Evolutionary conservation across 179 eudicot genomes (phyloP).

Genomic region (Silene vulgaris): DNA sequence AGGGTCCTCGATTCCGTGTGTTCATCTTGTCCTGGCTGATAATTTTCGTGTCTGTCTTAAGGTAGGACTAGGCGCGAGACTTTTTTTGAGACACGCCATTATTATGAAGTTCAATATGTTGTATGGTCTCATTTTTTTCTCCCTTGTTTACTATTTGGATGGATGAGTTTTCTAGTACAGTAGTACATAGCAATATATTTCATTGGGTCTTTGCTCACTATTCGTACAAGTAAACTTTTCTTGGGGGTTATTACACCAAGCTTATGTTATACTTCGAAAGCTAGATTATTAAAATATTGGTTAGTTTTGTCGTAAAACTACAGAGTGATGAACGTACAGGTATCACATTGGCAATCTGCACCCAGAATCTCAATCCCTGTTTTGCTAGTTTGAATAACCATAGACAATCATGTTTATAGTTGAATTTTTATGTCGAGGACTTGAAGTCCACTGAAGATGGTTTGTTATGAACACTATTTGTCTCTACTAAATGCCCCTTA

Average conservation of each 20-base stretch:
- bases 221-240: background rate
- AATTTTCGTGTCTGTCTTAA: background rate
- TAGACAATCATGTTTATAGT: background rate
- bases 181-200: constrained; percentile 27
- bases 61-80: constrained; percentile 15
- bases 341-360: background rate
- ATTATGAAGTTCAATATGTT: constrained; percentile 2
- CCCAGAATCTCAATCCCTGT: background rate
- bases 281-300: background rate
- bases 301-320: background rate
- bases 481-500: no score
- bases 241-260: background rate
- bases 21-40: background rate
- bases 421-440: no score
- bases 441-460: no score
- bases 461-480: no score
- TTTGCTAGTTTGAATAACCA: constrained; percentile 23
- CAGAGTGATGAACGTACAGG: background rate
- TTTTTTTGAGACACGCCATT: constrained; percentile 22
- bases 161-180: constrained; percentile 21
- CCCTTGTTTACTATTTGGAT: constrained; percentile 5
- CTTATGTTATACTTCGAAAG: background rate
- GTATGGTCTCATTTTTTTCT: constrained; percentile 6
- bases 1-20: background rate
- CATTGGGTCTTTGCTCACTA: background rate